These are phyloP conservation scores for Penicillium coprophilum DNA, from an alignment of 495 filamentous ascomycete genomes.

Conservation along the genomic window DNA sequence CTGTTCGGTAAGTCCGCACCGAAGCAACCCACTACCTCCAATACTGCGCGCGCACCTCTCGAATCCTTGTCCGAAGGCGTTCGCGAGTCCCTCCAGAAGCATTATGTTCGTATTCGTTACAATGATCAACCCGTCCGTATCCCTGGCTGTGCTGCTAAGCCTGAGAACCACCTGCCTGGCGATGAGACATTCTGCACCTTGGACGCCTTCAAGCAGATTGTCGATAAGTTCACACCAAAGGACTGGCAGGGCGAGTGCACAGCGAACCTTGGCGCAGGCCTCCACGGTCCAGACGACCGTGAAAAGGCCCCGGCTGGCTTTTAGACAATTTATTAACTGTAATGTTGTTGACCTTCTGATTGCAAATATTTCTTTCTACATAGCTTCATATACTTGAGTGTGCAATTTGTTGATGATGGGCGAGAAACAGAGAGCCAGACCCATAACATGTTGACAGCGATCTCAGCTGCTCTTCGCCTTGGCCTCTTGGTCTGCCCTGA, in stretches of 20 bases:
- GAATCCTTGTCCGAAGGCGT: constrained; percentile 31
- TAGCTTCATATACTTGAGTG: neutral
- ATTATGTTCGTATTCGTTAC: constrained; percentile 94
- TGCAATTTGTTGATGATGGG: constrained; percentile 1
- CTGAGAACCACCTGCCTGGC: constrained; percentile 82
- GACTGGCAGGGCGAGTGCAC: constrained; percentile 77
- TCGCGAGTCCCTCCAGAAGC: constrained; percentile 56
- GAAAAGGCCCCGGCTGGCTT: constrained; percentile 39
- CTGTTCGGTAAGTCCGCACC: constrained; percentile 27
- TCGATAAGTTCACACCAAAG: constrained; percentile 82
- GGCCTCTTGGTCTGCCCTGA: constrained; percentile 16
- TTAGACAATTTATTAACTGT: constrained; percentile 24
- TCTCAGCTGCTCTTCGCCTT: constrained; percentile 20
- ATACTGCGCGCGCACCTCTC: constrained; percentile 38
- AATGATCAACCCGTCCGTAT: constrained; percentile 80
- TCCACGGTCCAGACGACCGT: constrained; percentile 38
- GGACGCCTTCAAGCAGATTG: constrained; percentile 85
- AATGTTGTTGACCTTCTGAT: constrained; percentile 5
- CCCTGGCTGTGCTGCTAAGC: constrained; percentile 69
- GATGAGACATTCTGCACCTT: constrained; percentile 92
- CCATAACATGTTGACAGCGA: neutral
- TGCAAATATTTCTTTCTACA: neutral
- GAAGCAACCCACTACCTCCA: constrained; percentile 24
- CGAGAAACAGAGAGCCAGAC: neutral
- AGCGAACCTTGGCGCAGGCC: constrained; percentile 56